phyloP scores from a whole-genome alignment of 2,329 filamentous ascomycete species.

The Sarocladiaceae sp. region DNA sequence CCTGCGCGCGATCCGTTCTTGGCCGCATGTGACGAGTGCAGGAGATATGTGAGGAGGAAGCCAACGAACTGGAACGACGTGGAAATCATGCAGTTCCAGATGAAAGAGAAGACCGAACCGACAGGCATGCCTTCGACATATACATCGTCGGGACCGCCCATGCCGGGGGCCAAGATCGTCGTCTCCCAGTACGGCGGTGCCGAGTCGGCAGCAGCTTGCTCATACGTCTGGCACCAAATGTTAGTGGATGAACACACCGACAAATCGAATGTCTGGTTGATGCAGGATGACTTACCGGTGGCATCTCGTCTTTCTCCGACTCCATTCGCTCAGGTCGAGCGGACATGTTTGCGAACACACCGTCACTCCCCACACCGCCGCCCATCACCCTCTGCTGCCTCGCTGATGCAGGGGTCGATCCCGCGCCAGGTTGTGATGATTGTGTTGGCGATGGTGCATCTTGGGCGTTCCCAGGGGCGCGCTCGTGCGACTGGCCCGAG shows the following conservation, averaged over 20 bases:
- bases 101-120: conserved; percentile 76
- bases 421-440: not conserved
- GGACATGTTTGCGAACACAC: conserved; percentile 91
- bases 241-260: not conserved
- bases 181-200: conserved; percentile 99
- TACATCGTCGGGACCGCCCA: conserved; percentile 86
- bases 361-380: conserved; percentile 75
- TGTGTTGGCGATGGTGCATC: not conserved
- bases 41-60: conserved; percentile 93
- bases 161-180: conserved; percentile 87
- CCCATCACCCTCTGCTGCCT: conserved; percentile 50
- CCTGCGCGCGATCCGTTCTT: conserved; percentile 96
- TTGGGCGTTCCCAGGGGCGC: conserved; percentile 10
- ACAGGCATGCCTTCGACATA: conserved; percentile 95
- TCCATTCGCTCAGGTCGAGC: conserved; percentile 81
- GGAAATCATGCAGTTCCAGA: conserved; percentile 94
- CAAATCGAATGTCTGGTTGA: conserved; percentile 10
- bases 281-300: conserved; percentile 64
- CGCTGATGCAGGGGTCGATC: conserved; percentile 20
- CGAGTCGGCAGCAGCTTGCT: conserved; percentile 93
- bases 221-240: conserved; percentile 75
- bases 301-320: conserved; percentile 78
- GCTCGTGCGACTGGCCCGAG: conserved; percentile 18
- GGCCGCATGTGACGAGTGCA: conserved; percentile 95
- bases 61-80: conserved; percentile 96